Evolutionary conservation across 306 rosid genomes (phyloP).

Genomic region (Boehmeria nivea): DNA sequence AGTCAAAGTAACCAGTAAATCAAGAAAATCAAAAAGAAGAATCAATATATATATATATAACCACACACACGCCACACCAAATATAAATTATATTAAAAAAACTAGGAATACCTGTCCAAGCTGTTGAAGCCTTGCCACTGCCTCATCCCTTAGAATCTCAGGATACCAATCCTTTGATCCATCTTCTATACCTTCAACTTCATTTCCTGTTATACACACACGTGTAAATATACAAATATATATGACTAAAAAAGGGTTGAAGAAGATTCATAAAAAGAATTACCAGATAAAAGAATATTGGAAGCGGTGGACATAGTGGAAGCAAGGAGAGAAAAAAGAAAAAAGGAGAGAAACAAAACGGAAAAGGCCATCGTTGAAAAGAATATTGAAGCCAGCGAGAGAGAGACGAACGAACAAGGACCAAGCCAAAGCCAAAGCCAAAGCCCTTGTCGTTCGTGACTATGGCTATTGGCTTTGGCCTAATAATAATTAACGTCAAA

Average conservation of each 20-base stretch:
- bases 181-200: slow-evolving; percentile 45
- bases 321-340: not conserved
- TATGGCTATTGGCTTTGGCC: no score
- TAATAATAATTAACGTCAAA: no score
- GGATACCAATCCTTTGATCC: slow-evolving; percentile 41
- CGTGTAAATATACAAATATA: not conserved
- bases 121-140: slow-evolving; percentile 63
- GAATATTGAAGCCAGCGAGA: not conserved
- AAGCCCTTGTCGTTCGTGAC: no score
- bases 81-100: not conserved
- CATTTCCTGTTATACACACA: slow-evolving; percentile 32
- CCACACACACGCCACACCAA: no score
- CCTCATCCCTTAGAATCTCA: slow-evolving; percentile 77
- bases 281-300: not conserved
- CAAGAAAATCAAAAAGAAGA: not conserved
- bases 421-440: no score
- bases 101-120: slow-evolving; percentile 61
- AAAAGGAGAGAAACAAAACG: not conserved
- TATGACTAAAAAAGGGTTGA: no score
- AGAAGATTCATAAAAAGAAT: not conserved
- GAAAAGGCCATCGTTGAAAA: not conserved
- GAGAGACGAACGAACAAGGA: no score
- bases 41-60: not conserved
- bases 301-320: not conserved
- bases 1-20: not conserved